These are phyloP conservation scores for Verticillium longisporum DNA, from an alignment of 2,329 filamentous ascomycete species.

Conservation along the genomic window DNA sequence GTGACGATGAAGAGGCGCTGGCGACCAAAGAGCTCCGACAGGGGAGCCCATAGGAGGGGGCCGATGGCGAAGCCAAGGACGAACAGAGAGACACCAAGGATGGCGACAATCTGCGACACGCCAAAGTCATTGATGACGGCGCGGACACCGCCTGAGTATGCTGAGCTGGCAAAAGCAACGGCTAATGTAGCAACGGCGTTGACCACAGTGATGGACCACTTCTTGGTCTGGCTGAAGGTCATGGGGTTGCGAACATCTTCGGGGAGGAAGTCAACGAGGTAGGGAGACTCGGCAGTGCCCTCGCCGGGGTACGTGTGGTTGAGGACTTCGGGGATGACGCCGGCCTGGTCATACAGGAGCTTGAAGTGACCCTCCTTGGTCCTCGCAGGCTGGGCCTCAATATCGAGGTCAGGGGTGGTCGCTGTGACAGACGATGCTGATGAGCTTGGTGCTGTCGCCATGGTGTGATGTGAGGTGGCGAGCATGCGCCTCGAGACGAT, in stretches of 20 bases:
- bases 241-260: slow-evolving; percentile 63
- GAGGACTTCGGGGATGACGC: slow-evolving; percentile 49
- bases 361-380: slow-evolving; percentile 20
- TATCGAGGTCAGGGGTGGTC: slow-evolving; percentile 28
- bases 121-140: slow-evolving; percentile 50
- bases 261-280: slow-evolving; percentile 60
- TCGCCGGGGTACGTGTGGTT: slow-evolving; percentile 49
- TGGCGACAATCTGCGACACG: slow-evolving; percentile 43
- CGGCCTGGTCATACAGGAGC: slow-evolving; percentile 50
- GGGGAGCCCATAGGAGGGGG: slow-evolving; percentile 58
- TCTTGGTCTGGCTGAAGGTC: slow-evolving; percentile 46
- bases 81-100: slow-evolving; percentile 58
- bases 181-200: slow-evolving; percentile 62
- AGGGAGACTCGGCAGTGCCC: slow-evolving; percentile 62
- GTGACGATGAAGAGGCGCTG: slow-evolving; percentile 54
- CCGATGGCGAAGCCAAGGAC: slow-evolving; percentile 57
- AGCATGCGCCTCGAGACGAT: not conserved
- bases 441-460: slow-evolving; percentile 14
- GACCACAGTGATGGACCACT: slow-evolving; percentile 59
- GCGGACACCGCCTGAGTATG: slow-evolving; percentile 52
- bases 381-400: slow-evolving; percentile 30
- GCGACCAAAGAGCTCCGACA: slow-evolving; percentile 57
- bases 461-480: not conserved
- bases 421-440: slow-evolving; percentile 18
- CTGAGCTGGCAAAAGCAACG: slow-evolving; percentile 64